Percentiles rank a stretch among this genome's conserved stretches.
Evolutionary conservation across 768 basidiomycete species (phyloP).

Genomic region (Cyathus striatus): DNA sequence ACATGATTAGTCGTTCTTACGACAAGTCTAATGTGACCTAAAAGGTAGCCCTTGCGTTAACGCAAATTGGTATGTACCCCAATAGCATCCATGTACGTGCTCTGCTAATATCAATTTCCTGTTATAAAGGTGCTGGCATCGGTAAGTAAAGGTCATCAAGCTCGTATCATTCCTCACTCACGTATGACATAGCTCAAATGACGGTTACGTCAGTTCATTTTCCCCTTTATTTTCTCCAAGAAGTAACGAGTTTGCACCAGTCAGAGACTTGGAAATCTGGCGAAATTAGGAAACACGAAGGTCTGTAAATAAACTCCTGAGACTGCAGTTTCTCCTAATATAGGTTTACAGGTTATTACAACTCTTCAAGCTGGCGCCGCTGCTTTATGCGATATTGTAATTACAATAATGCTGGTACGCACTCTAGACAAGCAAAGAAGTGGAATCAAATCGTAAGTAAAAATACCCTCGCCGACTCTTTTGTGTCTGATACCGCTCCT

Average conservation of each 20-base stretch:
- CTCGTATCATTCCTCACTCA: not conserved
- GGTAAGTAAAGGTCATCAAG: not conserved
- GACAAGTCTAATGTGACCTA: not conserved
- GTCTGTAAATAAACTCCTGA: not conserved
- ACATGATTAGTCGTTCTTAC: not conserved
- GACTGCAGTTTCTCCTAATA: not conserved
- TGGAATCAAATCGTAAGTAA: conserved; percentile 6
- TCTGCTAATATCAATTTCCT: not conserved
- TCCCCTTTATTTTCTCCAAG: not conserved
- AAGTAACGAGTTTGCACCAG: not conserved
- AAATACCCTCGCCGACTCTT: not conserved
- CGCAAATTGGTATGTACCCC: conserved; percentile 7
- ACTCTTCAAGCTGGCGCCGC: conserved; percentile 9
- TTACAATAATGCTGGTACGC: conserved; percentile 8
- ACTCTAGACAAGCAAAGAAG: conserved; percentile 8
- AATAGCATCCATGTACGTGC: not conserved
- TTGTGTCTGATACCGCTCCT: not conserved
- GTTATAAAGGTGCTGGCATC: not conserved
- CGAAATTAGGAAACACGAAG: not conserved
- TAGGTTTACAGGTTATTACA: conserved; percentile 7
- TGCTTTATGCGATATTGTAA: conserved; percentile 11
- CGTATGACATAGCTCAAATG: not conserved
- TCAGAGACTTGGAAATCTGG: not conserved
- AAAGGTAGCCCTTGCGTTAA: conserved; percentile 7
- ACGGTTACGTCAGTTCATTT: not conserved